Base-by-base conservation (phyloP, 345 rosid species). In the Murraya paniculata region DNA sequence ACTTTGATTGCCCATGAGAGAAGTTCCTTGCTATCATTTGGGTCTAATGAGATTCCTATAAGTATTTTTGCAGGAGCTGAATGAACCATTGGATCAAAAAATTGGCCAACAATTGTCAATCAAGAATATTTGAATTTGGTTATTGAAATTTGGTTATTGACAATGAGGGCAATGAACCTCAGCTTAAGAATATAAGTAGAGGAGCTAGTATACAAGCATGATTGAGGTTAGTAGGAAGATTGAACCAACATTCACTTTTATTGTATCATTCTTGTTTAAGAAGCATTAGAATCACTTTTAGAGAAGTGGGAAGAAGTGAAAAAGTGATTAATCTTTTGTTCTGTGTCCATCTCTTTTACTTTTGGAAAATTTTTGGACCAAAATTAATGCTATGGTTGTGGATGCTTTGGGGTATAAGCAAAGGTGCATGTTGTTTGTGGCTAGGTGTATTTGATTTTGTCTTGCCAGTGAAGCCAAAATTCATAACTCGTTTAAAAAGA, bases 341-440 rank as follows among this genome's bases (percentile, higher is more conserved):
- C 65, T 72, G 27, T 73, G 1, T 14, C 30, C 41, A 22, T 48
- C 16, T 25, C 64, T 41, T 9, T 53, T 28, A 5, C 19, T 66
- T 10, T 68, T 36, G 10, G 35, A 68, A 73, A 77, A 62, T 50
- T 69, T 68, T 27, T 70, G 67, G 48, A 72, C 61, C 64, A 76
- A 83, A 81, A 56, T 79, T 79, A 81, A 84, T 79, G 90, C 18
- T 75, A 74, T 56, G 85, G 91, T 88, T 90, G 85, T 90, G 85
- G 90, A 86, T 92, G 93, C 89, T 92, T 94, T 94, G 91, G 84
- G 87, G 90, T 83, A 74, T 88, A 94, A 94, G 98, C 97, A 94
- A 94, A 85, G 93, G 87, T 79, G 89, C 57, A 18, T 53, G 68
- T 77, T 75, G 81, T 21, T 55, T 19, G 68, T 45, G 31, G 56